Evolutionary conservation across 78 protist genomes (phyloP).

Genomic region (Parvularia atlantis): DNA sequence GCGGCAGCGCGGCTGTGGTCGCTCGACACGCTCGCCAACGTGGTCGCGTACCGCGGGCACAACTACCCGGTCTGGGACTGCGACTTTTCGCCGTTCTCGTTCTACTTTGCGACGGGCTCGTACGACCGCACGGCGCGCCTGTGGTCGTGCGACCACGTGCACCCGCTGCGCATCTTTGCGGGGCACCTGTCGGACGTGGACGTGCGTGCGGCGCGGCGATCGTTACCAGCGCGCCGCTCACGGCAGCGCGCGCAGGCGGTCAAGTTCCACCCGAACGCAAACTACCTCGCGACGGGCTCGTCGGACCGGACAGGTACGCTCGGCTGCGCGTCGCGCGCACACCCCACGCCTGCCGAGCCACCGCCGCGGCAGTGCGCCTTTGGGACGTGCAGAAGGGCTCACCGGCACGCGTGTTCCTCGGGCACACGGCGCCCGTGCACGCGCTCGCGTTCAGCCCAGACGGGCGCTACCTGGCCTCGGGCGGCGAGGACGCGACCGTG

Average conservation of each 20-base stretch:
- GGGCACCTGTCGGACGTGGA: slow-evolving; percentile 85
- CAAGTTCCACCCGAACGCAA: slow-evolving; percentile 79
- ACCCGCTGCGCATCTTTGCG: slow-evolving; percentile 65
- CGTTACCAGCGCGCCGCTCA: not conserved
- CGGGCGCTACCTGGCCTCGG: not conserved
- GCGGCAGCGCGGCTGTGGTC: slow-evolving; percentile 64
- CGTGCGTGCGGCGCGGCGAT: not conserved
- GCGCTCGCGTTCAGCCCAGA: not conserved
- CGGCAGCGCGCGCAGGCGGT: slow-evolving; percentile 37
- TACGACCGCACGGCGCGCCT: slow-evolving; percentile 83
- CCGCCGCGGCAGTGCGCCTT: slow-evolving; percentile 41
- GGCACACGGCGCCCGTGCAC: not conserved
- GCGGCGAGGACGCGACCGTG: not conserved
- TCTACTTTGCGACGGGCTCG: slow-evolving; percentile 80
- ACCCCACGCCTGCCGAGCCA: too few relatives aligned
- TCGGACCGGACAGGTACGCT: slow-evolving; percentile 48
- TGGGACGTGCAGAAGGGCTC: slow-evolving; percentile 24
- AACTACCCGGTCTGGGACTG: slow-evolving; percentile 84
- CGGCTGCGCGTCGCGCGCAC: too few relatives aligned
- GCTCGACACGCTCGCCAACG: slow-evolving; percentile 47
- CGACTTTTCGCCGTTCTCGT: slow-evolving; percentile 54
- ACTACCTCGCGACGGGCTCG: slow-evolving; percentile 78
- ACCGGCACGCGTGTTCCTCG: not conserved
- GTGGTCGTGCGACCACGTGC: slow-evolving; percentile 64
- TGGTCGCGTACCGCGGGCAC: slow-evolving; percentile 79